Conservation (phyloP, 192 early-diverging fungal genomes). For the Helicostylum pulchrum region DNA sequence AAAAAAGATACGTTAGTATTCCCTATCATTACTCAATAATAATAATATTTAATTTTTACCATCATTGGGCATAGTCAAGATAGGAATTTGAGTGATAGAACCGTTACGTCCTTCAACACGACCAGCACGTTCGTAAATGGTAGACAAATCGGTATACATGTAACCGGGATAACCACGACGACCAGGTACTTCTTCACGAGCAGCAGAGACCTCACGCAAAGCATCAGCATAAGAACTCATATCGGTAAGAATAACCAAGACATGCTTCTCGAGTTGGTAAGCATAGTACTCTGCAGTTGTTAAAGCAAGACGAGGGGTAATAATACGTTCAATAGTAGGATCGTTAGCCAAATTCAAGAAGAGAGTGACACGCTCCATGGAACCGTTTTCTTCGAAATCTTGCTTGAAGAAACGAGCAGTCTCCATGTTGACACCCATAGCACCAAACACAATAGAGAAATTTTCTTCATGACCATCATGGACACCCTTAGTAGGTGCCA, state of each 20-base stretch:
- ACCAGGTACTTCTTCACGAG: slow-evolving; percentile 98
- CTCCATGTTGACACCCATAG: slow-evolving; percentile 99
- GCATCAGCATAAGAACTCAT: slow-evolving; percentile 99
- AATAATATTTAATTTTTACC: slow-evolving; percentile 43
- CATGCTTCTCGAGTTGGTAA: slow-evolving; percentile 99
- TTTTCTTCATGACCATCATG: slow-evolving; percentile 97
- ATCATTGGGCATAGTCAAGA: slow-evolving; percentile 99
- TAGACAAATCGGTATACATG: slow-evolving; percentile 99
- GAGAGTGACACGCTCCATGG: slow-evolving; percentile 95
- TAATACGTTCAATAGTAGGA: slow-evolving; percentile 99
- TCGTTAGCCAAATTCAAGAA: slow-evolving; percentile 99
- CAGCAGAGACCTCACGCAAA: slow-evolving; percentile 98
- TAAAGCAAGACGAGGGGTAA: slow-evolving; percentile 96
- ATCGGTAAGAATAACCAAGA: slow-evolving; percentile 97
- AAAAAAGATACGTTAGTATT: too few species aligned
- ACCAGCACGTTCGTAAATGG: slow-evolving; percentile 99
- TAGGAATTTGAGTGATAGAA: slow-evolving; percentile 98
- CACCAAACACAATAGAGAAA: slow-evolving; percentile 98
- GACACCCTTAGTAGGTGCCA: slow-evolving; percentile 84
- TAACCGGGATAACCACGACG: slow-evolving; percentile 99
- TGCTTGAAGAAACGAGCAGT: slow-evolving; percentile 99
- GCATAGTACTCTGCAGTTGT: slow-evolving; percentile 99
- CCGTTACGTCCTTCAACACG: slow-evolving; percentile 98
- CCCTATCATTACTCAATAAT: background rate
- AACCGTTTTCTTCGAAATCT: slow-evolving; percentile 99